Evolutionary conservation across 805 yeast genomes (phyloP), one percentile per base, ranked within the genome.

Genomic region (Jamesozyma gamospora): DNA sequence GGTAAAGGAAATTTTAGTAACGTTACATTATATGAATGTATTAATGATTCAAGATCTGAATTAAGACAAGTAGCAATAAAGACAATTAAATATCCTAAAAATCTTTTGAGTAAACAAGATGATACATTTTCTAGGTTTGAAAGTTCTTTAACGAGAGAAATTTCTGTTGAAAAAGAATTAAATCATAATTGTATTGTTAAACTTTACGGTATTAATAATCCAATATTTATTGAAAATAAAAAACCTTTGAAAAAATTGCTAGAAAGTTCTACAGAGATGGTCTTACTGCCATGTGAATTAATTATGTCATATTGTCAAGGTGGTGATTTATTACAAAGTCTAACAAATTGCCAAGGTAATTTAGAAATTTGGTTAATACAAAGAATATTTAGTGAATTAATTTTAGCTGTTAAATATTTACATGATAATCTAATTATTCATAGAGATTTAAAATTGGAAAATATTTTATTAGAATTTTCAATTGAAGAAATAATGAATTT

Each of bases 371-470:
- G 59, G 32, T 63, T 81, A 8, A 64, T 82, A 2, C 67, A 75
- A 41, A 67, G 84, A 21, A 64, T 87, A 0, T 81, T 82, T 46
- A 71, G 79, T 7, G 95, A 92, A 58, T 52, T 84, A 2, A 72
- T 77, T 3, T 56, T 70, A 10, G 90, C 95, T 0, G 77, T 87
- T 3, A 65, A 69, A 18, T 86, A 82, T 54, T 63, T 90, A 39
- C 98, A 92, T 58, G 51, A 57, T 4, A 63, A 72, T 41, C 61
- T 72, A 43, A 74, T 88, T 21, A 84, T 88, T 8, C 98, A 92
- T 61, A 75, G 97, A 43, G 98, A 92, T 55, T 72, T 92, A 49
- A 92, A 92, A 63, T 67, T 90, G 34, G 98, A 92, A 52, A 92
- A 87, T 51, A 67, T 86, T 2, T 60, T 86, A n/a, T 53, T 78